Conservation (phyloP, 495 filamentous ascomycete genomes). For the Neurospora tetrasperma region DNA sequence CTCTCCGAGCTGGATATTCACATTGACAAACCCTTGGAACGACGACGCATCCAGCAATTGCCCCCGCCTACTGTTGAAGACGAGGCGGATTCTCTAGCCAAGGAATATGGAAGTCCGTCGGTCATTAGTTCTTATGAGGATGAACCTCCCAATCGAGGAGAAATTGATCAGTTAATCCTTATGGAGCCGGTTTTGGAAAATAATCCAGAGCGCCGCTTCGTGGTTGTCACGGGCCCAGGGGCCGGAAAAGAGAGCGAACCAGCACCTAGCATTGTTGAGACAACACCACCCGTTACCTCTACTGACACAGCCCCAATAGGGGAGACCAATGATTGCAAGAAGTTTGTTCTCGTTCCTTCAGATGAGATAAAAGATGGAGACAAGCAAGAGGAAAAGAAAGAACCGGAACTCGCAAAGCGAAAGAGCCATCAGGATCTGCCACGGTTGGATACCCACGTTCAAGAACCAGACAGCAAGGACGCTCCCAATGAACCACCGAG, state of each 20-base stretch:
- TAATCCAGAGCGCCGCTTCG: slow-evolving; percentile 40
- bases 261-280: not conserved
- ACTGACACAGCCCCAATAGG: slow-evolving; percentile 5
- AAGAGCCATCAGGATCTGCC: slow-evolving; percentile 30
- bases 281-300: not conserved
- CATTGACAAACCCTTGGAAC: slow-evolving; percentile 4
- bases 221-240: slow-evolving; percentile 27
- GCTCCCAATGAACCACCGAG: slow-evolving; percentile 9
- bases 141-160: slow-evolving; percentile 32
- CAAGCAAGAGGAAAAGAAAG: slow-evolving; percentile 12
- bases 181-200: slow-evolving; percentile 30
- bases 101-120: slow-evolving; percentile 26
- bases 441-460: slow-evolving; percentile 21
- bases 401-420: slow-evolving; percentile 19
- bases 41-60: slow-evolving; percentile 12
- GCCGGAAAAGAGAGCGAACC: slow-evolving; percentile 8
- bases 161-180: slow-evolving; percentile 33
- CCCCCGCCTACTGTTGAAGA: slow-evolving; percentile 38
- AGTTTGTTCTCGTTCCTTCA: slow-evolving; percentile 19
- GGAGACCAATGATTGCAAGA: slow-evolving; percentile 33
- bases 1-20: slow-evolving; percentile 10
- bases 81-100: slow-evolving; percentile 34
- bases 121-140: slow-evolving; percentile 21
- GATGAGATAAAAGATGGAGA: slow-evolving; percentile 7
- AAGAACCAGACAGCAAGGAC: slow-evolving; percentile 2